Base-by-base conservation (phyloP, 2,329 filamentous ascomycete species). In the Fusarium begoniae region DNA sequence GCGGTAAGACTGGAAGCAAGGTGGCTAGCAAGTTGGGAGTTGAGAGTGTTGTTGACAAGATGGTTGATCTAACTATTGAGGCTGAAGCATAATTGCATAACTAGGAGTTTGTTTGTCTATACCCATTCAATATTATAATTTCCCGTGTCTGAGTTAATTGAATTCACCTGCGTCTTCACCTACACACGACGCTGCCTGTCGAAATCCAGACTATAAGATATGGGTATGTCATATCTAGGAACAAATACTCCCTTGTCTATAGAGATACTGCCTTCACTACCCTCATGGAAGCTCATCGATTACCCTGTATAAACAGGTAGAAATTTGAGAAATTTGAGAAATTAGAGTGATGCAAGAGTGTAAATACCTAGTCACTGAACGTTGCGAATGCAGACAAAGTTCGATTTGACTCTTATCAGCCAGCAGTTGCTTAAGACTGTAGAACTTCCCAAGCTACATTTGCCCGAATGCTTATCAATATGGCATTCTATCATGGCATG, bases 51-150 rank as follows among this genome's bases (percentile, higher is more conserved):
- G 69, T 70, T 20, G 71, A 70, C 18, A 71, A 77, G 53, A 67
- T 81, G 60, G 68, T 75, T 55, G 76, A 79, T 63, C 58, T 82
- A 30, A 78, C 77, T 5, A 66, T 81, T 50, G 74, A 75, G 32
- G 69, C 61, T 37, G 55, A 77, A 38, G 69, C 28, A 65, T 74
- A 67, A 40, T 50, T 35, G 66, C 35, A 65, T 73, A 67, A 45
- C 47, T 35, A 28, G 35, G 54, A 47, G 32, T 40, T 47, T 57
- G 18, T 35, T 56, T 41, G 26, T 55, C n/a, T 51, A 72, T 71
- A 74, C 48, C 60, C 61, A 54, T 28, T 47, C 20, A 40, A 35
- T 47, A 38, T 37, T 32, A 18, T 13, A 32, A 68, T 43, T 37
- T 26, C 12, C 14, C 14, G 15, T n/a, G 55, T 37, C 22, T 26